Evolutionary conservation across 1,139 yeast species (phyloP), one percentile per base, ranked within the genome.

Genomic region (Scheffersomyces parashehatae): DNA sequence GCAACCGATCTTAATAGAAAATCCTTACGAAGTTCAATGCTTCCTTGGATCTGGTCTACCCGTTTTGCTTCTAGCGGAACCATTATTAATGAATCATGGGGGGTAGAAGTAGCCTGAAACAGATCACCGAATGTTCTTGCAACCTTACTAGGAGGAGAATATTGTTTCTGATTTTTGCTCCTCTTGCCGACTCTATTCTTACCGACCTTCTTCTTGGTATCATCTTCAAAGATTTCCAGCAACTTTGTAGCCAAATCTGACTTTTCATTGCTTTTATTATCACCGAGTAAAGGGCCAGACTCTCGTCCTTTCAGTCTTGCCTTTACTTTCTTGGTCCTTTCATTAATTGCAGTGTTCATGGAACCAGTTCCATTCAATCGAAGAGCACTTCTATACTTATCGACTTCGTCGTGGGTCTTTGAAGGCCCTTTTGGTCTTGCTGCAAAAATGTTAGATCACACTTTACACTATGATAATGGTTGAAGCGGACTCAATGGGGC

Each of bases 161-260:
- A 4, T 13, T 15, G 28, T 12, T 34, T 34, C 29, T 37, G 33
- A n/a, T 12, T 12, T n/a, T 28, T 36, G 31, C 7, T 13, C 26
- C 56, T 58, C 6, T 49, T 48, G 11, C 54, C 52, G 4, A 57
- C 52, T n/a, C 49, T 44, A 37, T 52, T 58, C 29, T 64, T 51
- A 16, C 20, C 20, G 20, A 13, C 14, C 35, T 51, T 55, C 8
- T 44, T 55, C 12, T 42, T 51, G 35, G 59, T 59, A 15, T 54
- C 47, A 14, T 55, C 39, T 39, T 67, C 70, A 48, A 70, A 70
- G 24, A 59, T 46, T 35, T 65, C 71, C 24, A 70, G 74, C 33
- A 70, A 54, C 42, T 53, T 60, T 29, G 69, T 68, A 5, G 75
- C 75, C 35, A 31, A 31, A 13, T 11, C 35, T 4, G 15, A 31